Evolutionary conservation across 805 yeast genomes (phyloP).

Genomic region (Myxozyma geophila): DNA sequence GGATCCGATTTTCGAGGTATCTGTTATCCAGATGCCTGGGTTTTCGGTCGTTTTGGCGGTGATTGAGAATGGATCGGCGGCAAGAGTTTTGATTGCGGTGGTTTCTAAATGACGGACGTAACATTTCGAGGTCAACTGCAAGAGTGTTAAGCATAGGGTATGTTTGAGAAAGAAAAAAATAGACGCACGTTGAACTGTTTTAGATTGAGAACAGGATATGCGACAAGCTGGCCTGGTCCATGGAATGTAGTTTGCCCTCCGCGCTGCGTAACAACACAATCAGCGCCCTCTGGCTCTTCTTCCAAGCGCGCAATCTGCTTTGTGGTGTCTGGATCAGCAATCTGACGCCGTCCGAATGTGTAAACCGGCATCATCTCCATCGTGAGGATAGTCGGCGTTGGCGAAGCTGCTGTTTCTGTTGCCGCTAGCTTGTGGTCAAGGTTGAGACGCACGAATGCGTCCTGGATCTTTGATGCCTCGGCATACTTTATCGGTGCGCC

Average conservation of each 20-base stretch:
- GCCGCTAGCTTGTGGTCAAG: slow-evolving; percentile 6
- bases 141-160: slow-evolving; percentile 41
- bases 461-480: slow-evolving; percentile 12
- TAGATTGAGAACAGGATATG: slow-evolving; percentile 78
- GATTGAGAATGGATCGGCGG: slow-evolving; percentile 38
- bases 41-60: slow-evolving; percentile 60
- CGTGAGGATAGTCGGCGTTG: slow-evolving; percentile 67
- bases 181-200: slow-evolving; percentile 51
- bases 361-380: slow-evolving; percentile 86
- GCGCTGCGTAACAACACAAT: slow-evolving; percentile 75
- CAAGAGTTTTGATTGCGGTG: slow-evolving; percentile 35
- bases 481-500: slow-evolving; percentile 12
- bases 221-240: slow-evolving; percentile 92
- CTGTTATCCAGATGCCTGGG: slow-evolving; percentile 85
- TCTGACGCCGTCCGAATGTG: slow-evolving; percentile 89
- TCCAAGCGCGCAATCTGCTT: slow-evolving; percentile 27
- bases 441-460: slow-evolving; percentile 10
- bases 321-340: slow-evolving; percentile 39
- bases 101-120: slow-evolving; percentile 67
- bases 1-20: slow-evolving; percentile 71
- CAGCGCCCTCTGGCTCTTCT: slow-evolving; percentile 48
- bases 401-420: slow-evolving; percentile 45
- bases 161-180: not conserved
- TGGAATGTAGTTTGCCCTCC: slow-evolving; percentile 98
- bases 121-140: slow-evolving; percentile 61